phyloP scores from a whole-genome alignment of 2,329 filamentous ascomycete genomes.

The Lasiodiplodia gonubiensis region DNA sequence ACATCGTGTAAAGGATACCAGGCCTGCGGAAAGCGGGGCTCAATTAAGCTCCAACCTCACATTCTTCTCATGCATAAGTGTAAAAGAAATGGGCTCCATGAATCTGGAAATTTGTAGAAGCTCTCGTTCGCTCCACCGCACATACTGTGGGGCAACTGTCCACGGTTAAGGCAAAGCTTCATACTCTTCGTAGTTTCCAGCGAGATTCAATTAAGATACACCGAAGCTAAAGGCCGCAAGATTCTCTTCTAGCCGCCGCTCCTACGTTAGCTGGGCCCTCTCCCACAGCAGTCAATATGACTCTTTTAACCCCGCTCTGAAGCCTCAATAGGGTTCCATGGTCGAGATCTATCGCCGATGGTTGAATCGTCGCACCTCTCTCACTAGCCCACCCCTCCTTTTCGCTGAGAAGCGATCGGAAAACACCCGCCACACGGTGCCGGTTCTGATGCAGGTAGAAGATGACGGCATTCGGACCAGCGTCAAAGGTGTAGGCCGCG shows the following conservation, averaged over 20 bases:
- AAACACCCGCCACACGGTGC: constrained; percentile 73
- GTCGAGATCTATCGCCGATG: neutral
- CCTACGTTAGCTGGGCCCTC: neutral
- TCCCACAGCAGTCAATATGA: neutral
- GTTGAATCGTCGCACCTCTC: constrained; percentile 44
- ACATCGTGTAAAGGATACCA: no score
- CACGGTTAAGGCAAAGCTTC: no score
- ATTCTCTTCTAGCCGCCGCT: no score
- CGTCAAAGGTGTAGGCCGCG: constrained; percentile 96
- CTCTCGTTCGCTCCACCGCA: no score
- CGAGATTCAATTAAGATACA: neutral
- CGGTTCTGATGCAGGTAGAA: constrained; percentile 86
- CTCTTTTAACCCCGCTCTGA: neutral
- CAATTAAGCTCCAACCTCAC: no score
- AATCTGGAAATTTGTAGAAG: no score
- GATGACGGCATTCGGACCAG: constrained; percentile 93
- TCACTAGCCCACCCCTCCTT: constrained; percentile 74
- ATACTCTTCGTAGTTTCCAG: no score
- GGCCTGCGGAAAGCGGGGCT: no score
- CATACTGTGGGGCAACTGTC: no score
- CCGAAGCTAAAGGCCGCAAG: no score
- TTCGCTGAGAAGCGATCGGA: constrained; percentile 69
- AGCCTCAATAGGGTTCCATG: neutral
- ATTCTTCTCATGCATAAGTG: no score
- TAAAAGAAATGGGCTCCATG: no score